Evolutionary conservation across 805 yeast species (phyloP).

Genomic region (Kregervanrija pseudodelftensis): DNA sequence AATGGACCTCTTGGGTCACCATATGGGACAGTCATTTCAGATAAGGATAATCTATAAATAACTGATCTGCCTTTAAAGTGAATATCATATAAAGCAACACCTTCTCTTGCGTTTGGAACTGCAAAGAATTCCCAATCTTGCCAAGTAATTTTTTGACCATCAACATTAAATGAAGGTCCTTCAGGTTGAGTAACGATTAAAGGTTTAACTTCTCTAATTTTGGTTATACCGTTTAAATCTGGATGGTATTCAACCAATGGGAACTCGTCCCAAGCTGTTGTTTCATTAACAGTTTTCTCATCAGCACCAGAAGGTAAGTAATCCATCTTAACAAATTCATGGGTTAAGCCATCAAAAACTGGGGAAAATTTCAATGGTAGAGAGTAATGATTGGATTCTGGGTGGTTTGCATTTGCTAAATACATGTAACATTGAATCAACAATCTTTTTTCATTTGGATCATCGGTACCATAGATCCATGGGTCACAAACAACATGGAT

Average conservation of each 20-base stretch:
- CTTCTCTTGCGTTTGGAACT: slow-evolving; percentile 67
- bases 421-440: slow-evolving; percentile 71
- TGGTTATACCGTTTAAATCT: slow-evolving; percentile 49
- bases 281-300: slow-evolving; percentile 40
- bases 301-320: slow-evolving; percentile 75
- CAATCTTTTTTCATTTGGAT: slow-evolving; percentile 50
- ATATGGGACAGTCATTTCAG: slow-evolving; percentile 86
- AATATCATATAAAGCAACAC: slow-evolving; percentile 67
- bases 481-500: slow-evolving; percentile 57
- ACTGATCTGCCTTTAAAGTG: slow-evolving; percentile 70
- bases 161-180: slow-evolving; percentile 62
- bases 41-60: slow-evolving; percentile 63
- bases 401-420: slow-evolving; percentile 55
- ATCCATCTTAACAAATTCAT: slow-evolving; percentile 63
- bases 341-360: slow-evolving; percentile 56
- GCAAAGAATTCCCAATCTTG: slow-evolving; percentile 81
- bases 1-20: slow-evolving; percentile 80
- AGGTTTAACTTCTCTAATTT: slow-evolving; percentile 57
- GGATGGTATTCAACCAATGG: slow-evolving; percentile 68
- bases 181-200: slow-evolving; percentile 68
- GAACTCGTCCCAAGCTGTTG: slow-evolving; percentile 55
- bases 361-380: slow-evolving; percentile 69
- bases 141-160: slow-evolving; percentile 62
- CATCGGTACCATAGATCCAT: slow-evolving; percentile 82
- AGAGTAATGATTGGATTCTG: slow-evolving; percentile 71